Conservation (phyloP, 169 alveolate species). For the Sarcocystis neurona region DNA sequence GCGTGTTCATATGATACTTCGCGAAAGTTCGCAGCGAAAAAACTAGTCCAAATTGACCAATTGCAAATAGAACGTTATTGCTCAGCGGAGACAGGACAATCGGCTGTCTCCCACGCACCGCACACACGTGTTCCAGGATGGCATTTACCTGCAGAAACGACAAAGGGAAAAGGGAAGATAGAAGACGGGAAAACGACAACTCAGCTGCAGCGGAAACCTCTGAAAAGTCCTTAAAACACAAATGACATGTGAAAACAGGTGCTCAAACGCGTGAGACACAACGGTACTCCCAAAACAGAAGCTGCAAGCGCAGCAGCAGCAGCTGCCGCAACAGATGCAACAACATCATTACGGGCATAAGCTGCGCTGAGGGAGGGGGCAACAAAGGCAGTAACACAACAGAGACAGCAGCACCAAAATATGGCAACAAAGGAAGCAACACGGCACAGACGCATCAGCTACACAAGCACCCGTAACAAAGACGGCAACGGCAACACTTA, state of each 20-base stretch:
- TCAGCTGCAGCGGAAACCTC: not conserved
- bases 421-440: too few species aligned
- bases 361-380: too few species aligned
- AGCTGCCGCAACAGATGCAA: not conserved
- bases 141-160: conserved; percentile 52
- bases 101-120: conserved; percentile 43
- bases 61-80: conserved; percentile 95
- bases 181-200: not conserved
- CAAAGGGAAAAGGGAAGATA: not conserved
- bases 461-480: too few species aligned
- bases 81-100: conserved; percentile 85
- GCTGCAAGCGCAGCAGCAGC: not conserved
- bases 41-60: conserved; percentile 90
- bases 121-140: conserved; percentile 52
- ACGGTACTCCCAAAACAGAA: not conserved
- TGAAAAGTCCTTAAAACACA: not conserved
- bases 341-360: not conserved
- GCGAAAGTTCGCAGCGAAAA: conserved; percentile 95
- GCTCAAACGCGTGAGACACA: not conserved
- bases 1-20: conserved; percentile 74
- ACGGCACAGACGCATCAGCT: too few species aligned
- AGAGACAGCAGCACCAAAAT: too few species aligned
- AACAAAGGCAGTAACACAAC: too few species aligned
- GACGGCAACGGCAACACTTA: too few species aligned
- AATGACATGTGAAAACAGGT: not conserved